phyloP scores from a whole-genome alignment of 805 yeast genomes.

The Saccharomyces eubayanus region DNA sequence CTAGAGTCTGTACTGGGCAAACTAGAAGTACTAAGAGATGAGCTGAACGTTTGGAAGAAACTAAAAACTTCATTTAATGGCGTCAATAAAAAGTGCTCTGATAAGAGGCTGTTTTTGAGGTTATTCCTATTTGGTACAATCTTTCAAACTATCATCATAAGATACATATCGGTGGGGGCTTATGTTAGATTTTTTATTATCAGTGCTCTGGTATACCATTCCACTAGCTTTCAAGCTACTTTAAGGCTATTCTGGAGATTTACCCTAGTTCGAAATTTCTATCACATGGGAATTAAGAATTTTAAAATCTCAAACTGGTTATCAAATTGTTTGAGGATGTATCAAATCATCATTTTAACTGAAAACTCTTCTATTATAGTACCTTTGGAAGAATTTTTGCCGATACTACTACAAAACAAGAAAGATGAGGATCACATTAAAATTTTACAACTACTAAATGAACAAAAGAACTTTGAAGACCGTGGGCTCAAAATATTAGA shows the following conservation, averaged over 20 bases:
- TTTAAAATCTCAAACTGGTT: background rate
- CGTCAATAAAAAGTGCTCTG: background rate
- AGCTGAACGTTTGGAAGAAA: conserved; percentile 2
- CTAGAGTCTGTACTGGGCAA: conserved; percentile 22
- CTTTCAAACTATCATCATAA: conserved; percentile 13
- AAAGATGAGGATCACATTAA: background rate
- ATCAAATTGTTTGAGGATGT: conserved; percentile 1
- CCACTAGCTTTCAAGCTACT: conserved; percentile 25
- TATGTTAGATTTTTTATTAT: conserved; percentile 10
- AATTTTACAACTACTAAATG: background rate
- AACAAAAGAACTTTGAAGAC: background rate
- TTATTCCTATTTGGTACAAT: background rate
- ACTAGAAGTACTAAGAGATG: conserved; percentile 15
- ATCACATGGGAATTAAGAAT: conserved; percentile 2
- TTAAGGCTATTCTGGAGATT: conserved; percentile 25
- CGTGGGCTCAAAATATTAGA: conserved; percentile 13
- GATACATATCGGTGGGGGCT: conserved; percentile 7
- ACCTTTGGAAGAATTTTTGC: background rate
- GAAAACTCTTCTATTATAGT: background rate
- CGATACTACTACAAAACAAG: background rate
- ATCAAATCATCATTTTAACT: background rate
- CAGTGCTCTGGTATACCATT: conserved; percentile 14
- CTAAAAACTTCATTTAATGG: background rate
- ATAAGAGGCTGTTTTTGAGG: background rate
- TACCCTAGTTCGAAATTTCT: conserved; percentile 12